Percentiles rank a stretch among this genome's conserved stretches.
Conservation (phyloP, 1,284 basidiomycete genomes). For the Apiotrichum brassicae region DNA sequence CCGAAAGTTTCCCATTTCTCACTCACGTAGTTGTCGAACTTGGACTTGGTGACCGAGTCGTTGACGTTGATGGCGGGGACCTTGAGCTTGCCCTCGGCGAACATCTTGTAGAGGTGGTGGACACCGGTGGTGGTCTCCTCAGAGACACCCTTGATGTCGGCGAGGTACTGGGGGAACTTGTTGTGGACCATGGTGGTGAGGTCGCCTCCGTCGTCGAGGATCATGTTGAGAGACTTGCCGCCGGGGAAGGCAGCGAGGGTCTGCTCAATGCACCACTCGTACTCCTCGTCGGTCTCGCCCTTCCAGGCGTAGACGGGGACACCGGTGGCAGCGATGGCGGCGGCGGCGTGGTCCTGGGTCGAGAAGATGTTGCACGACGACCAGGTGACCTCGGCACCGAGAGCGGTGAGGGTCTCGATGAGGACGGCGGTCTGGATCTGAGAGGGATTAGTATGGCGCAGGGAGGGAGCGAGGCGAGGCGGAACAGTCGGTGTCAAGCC, state of each 20-base stretch:
- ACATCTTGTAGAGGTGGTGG: conserved; percentile 96
- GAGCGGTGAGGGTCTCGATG: conserved; percentile 88
- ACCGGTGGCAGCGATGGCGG: conserved; percentile 95
- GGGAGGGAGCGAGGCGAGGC: no score
- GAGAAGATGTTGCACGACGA: conserved; percentile 99
- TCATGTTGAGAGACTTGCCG: conserved; percentile 92
- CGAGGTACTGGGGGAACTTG: conserved; percentile 84
- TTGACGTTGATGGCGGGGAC: conserved; percentile 99
- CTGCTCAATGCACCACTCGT: conserved; percentile 97
- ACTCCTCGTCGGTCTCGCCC: conserved; percentile 99
- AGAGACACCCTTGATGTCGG: conserved; percentile 82
- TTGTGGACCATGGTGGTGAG: conserved; percentile 92
- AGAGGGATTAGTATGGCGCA: no score
- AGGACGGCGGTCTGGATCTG: conserved; percentile 45
- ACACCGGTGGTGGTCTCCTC: conserved; percentile 99
- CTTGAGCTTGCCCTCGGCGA: conserved; percentile 93
- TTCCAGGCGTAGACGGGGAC: conserved; percentile 99
- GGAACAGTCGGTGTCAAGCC: no score
- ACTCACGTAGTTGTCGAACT: conserved; percentile 66
- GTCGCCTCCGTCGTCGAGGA: conserved; percentile 98
- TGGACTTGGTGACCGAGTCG: conserved; percentile 99
- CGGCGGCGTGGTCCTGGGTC: conserved; percentile 97
- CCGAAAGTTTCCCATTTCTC: neutral
- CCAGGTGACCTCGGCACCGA: conserved; percentile 98
- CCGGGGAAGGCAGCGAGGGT: conserved; percentile 64